Percentiles rank a stretch among this genome's conserved stretches.
These are phyloP conservation scores for Clonostachys rosea DNA, from an alignment of 2,329 filamentous ascomycete genomes.

Conservation along the genomic window DNA sequence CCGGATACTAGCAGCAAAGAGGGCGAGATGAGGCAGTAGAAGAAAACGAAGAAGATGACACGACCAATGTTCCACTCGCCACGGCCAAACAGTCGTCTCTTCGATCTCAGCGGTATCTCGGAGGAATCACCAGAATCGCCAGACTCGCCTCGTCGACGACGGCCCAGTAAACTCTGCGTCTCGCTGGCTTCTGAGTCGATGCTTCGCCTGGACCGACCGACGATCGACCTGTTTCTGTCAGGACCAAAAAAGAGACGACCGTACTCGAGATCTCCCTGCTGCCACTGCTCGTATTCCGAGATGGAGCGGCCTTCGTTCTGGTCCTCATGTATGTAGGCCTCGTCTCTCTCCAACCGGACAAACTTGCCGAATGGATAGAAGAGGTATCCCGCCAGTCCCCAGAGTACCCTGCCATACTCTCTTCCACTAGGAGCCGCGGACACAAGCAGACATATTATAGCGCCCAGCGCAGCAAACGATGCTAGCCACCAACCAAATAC, in stretches of 20 bases:
- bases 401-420: slow-evolving; percentile 82
- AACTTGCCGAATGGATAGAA: slow-evolving; percentile 98
- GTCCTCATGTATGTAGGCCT: slow-evolving; percentile 91
- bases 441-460: slow-evolving; percentile 74
- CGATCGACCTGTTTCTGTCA: slow-evolving; percentile 67
- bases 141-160: slow-evolving; percentile 26
- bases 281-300: slow-evolving; percentile 98
- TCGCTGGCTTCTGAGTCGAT: slow-evolving; percentile 81
- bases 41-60: slow-evolving; percentile 93
- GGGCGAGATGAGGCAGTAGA: slow-evolving; percentile 88
- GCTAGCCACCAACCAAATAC: slow-evolving; percentile 97
- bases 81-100: slow-evolving; percentile 87
- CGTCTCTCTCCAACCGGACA: slow-evolving; percentile 88
- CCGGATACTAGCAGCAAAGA: slow-evolving; percentile 79
- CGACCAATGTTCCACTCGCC: slow-evolving; percentile 94
- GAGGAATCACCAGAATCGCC: slow-evolving; percentile 48
- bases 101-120: slow-evolving; percentile 40
- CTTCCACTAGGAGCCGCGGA: slow-evolving; percentile 73
- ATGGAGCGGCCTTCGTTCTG: slow-evolving; percentile 95
- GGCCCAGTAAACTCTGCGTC: slow-evolving; percentile 81
- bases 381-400: slow-evolving; percentile 79
- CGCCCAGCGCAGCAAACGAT: slow-evolving; percentile 67
- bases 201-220: slow-evolving; percentile 83
- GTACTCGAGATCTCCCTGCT: slow-evolving; percentile 93
- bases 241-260: slow-evolving; percentile 95